Evolutionary conservation across 2,329 filamentous ascomycete genomes (phyloP).

Genomic region (Ceratocystis colombiana): DNA sequence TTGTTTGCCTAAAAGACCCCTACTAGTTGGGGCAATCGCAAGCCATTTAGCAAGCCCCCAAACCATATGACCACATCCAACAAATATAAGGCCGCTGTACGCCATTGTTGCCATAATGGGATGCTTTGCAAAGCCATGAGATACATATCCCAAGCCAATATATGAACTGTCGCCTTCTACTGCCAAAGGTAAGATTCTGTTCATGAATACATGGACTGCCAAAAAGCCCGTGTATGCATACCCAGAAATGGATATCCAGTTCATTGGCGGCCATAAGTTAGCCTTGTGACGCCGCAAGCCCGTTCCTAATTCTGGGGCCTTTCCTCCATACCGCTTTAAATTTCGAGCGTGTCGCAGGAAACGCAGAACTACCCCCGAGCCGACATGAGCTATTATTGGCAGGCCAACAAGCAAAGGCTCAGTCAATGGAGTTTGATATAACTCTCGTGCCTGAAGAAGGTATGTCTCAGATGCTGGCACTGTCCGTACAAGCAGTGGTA

Average conservation of each 20-base stretch:
- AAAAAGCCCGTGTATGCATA: slow-evolving; percentile 59
- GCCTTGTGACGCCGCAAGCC: slow-evolving; percentile 27
- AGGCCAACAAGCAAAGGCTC: slow-evolving; percentile 71
- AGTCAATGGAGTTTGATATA: slow-evolving; percentile 74
- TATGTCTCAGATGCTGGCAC: slow-evolving; percentile 69
- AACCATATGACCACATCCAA: slow-evolving; percentile 66
- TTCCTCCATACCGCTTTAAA: slow-evolving; percentile 63
- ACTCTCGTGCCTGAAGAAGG: slow-evolving; percentile 79
- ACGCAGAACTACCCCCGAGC: slow-evolving; percentile 66
- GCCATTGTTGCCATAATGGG: slow-evolving; percentile 55
- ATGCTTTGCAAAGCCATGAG: slow-evolving; percentile 71
- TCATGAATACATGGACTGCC: slow-evolving; percentile 61
- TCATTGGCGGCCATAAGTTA: slow-evolving; percentile 56
- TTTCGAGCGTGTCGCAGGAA: slow-evolving; percentile 63
- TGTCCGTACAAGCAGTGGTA: slow-evolving; percentile 64
- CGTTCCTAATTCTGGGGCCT: slow-evolving; percentile 36
- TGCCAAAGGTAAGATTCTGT: slow-evolving; percentile 62
- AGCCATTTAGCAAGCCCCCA: slow-evolving; percentile 84
- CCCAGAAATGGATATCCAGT: slow-evolving; percentile 60
- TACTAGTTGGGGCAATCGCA: slow-evolving; percentile 49
- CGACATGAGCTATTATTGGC: slow-evolving; percentile 65
- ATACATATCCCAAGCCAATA: slow-evolving; percentile 71
- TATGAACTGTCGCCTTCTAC: slow-evolving; percentile 80
- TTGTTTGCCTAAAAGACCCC: slow-evolving; percentile 39
- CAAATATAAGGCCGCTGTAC: slow-evolving; percentile 56